These are phyloP conservation scores for Coemansia sp. DNA, from an alignment of 371 early-diverging fungal genomes.

Conservation along the genomic window DNA sequence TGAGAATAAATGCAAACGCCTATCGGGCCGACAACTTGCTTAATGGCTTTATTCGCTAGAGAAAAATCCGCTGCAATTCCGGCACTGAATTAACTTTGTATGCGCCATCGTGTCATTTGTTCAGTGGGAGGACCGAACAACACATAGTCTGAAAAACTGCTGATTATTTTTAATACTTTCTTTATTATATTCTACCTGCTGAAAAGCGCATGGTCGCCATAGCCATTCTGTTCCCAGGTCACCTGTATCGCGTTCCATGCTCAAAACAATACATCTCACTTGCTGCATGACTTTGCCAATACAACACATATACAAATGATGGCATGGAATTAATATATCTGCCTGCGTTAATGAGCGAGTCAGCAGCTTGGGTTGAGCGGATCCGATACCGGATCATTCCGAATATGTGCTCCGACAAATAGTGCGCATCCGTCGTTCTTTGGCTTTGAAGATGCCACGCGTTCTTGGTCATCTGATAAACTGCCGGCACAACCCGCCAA, in stretches of 20 bases:
- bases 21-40: neutral
- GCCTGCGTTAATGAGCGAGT: neutral
- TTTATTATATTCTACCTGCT: neutral
- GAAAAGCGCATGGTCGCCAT: neutral
- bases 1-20: neutral
- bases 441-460: neutral
- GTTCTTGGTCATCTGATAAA: neutral
- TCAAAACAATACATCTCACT: neutral
- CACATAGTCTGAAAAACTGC: slow-evolving; percentile 2
- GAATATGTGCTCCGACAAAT: neutral
- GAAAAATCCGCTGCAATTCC: neutral
- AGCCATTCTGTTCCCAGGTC: neutral
- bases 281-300: neutral
- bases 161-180: neutral
- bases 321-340: neutral
- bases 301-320: neutral
- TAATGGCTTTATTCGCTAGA: neutral
- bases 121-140: neutral
- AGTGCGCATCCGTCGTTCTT: neutral
- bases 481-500: neutral
- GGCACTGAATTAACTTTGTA: neutral
- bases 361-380: neutral
- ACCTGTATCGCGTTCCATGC: slow-evolving; percentile 2
- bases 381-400: neutral
- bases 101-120: neutral